Evolutionary conservation across 202 grass and related monocot species (phyloP).

Genomic region (Dendrocalamus latiflorus): DNA sequence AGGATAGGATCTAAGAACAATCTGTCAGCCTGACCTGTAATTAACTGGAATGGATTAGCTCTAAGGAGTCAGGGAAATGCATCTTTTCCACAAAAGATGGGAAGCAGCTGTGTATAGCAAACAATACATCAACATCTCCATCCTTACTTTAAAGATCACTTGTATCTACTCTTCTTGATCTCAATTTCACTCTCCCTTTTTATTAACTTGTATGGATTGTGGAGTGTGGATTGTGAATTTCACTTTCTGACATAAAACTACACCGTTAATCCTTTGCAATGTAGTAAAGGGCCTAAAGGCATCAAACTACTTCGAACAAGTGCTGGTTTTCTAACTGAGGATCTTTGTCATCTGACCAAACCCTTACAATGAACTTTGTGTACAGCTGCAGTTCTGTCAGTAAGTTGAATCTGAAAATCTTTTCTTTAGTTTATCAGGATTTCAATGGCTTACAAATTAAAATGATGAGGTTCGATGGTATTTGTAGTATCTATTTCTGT

Average conservation of each 20-base stretch:
- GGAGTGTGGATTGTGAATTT: neutral
- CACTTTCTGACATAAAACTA: neutral
- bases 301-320: neutral
- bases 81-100: constrained; percentile 17
- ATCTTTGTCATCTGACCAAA: neutral
- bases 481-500: neutral
- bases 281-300: too few relatives aligned
- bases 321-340: neutral
- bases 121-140: constrained; percentile 9
- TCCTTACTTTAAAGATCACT: constrained; percentile 15
- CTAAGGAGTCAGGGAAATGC: constrained; percentile 20
- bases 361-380: neutral
- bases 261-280: neutral
- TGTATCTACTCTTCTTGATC: constrained; percentile 25
- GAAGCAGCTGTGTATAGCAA: constrained; percentile 50
- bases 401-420: neutral
- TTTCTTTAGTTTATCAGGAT: neutral
- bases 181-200: neutral
- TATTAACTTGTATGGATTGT: neutral
- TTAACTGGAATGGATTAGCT: constrained; percentile 37
- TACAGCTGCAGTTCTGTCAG: neutral
- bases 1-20: constrained; percentile 25
- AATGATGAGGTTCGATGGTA: neutral
- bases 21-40: constrained; percentile 46
- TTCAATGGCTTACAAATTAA: neutral